phyloP scores from a whole-genome alignment of 352 stramenopile genomes.

The Phytopythium sindhum region DNA sequence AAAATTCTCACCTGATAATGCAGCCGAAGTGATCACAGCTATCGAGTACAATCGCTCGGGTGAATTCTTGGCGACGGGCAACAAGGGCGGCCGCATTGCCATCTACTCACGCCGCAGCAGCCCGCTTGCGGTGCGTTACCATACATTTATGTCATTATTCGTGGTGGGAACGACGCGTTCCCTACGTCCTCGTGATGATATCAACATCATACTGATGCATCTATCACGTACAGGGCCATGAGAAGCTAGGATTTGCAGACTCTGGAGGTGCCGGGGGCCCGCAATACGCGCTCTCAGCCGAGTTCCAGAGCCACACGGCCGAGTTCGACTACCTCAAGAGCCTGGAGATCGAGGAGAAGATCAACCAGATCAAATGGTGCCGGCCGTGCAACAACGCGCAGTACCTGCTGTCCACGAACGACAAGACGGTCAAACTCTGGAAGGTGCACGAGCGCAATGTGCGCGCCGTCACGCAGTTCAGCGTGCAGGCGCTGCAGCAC shows the following conservation, averaged over 20 bases:
- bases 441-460: conserved; percentile 87
- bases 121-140: conserved; percentile 20
- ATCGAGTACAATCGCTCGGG: conserved; percentile 93
- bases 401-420: conserved; percentile 94
- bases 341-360: conserved; percentile 97
- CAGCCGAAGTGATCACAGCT: conserved; percentile 93
- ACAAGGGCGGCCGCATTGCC: conserved; percentile 91
- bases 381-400: conserved; percentile 84
- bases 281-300: conserved; percentile 83
- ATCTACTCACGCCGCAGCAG: conserved; percentile 80
- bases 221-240: conserved; percentile 13
- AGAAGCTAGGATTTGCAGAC: too few species aligned
- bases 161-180: too few species aligned
- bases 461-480: conserved; percentile 72
- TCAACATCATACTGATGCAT: too few species aligned
- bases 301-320: conserved; percentile 95
- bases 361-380: conserved; percentile 97
- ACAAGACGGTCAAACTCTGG: conserved; percentile 98
- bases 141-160: too few species aligned
- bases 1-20: too few species aligned
- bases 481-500: conserved; percentile 34
- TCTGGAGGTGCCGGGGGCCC: conserved; percentile 30
- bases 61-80: conserved; percentile 91
- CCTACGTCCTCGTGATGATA: too few species aligned
- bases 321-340: conserved; percentile 98